A percentile compares a stretch with the other conserved stretches of the same genome.
phyloP scores from a whole-genome alignment of 106 monocot species.

The Amphibolis antarctica region DNA sequence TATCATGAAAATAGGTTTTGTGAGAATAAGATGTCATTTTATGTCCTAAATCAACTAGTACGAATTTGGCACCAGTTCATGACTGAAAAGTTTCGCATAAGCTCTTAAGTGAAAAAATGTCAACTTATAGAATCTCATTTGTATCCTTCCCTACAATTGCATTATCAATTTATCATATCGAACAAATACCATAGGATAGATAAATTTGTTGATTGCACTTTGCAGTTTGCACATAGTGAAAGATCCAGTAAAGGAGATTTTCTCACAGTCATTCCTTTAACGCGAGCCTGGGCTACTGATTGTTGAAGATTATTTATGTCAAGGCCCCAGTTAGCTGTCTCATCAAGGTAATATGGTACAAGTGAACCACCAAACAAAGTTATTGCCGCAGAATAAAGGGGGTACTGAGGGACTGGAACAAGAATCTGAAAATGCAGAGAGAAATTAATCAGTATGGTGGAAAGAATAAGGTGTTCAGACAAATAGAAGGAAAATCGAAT shows the following conservation, averaged over 20 bases:
- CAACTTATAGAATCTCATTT: too few species aligned
- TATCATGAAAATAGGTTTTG: too few species aligned
- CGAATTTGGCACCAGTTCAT: too few species aligned
- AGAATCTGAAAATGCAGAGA: slow-evolving; percentile 46
- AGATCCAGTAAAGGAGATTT: neutral
- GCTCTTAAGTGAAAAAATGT: too few species aligned
- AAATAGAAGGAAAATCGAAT: too few species aligned
- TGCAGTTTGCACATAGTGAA: neutral
- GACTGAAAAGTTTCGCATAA: too few species aligned
- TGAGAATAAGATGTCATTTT: too few species aligned
- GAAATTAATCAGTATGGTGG: neutral
- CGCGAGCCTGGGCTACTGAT: slow-evolving; percentile 47
- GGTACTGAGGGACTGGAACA: slow-evolving; percentile 98
- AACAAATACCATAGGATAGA: too few species aligned
- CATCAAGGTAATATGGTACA: slow-evolving; percentile 92
- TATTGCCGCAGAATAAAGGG: slow-evolving; percentile 97
- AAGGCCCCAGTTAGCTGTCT: slow-evolving; percentile 91
- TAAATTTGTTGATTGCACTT: neutral
- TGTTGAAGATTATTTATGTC: slow-evolving; percentile 59
- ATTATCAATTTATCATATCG: too few species aligned
- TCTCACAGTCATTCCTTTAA: slow-evolving; percentile 84
- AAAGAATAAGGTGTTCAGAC: neutral
- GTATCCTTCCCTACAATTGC: too few species aligned
- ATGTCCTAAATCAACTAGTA: too few species aligned
- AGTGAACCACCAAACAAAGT: slow-evolving; percentile 80